Conservation (phyloP, 768 basidiomycete species). For the Mycena maculata region DNA sequence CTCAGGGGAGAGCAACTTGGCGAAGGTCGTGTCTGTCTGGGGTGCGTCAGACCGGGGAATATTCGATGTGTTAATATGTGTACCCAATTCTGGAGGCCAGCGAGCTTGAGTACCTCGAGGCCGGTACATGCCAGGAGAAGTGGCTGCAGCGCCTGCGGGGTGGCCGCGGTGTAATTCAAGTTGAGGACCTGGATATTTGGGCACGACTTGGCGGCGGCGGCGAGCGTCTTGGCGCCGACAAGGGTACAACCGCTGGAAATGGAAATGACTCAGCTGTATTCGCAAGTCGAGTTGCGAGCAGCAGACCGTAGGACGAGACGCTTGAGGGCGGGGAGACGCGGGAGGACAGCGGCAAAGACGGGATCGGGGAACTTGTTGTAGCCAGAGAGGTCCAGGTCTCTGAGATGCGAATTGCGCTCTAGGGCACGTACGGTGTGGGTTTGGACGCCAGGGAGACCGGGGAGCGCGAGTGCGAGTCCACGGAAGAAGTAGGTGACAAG, state of each 20-base stretch:
- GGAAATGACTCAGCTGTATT: conserved; percentile 22
- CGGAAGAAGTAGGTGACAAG: conserved; percentile 73
- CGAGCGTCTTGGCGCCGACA: conserved; percentile 61
- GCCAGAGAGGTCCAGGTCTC: conserved; percentile 61
- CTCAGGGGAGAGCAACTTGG: conserved; percentile 54
- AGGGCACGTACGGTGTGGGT: conserved; percentile 62
- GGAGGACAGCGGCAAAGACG: conserved; percentile 62
- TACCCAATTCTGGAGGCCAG: conserved; percentile 73
- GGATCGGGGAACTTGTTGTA: conserved; percentile 65
- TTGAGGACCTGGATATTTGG: conserved; percentile 60
- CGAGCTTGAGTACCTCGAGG: conserved; percentile 69
- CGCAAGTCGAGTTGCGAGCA: neutral
- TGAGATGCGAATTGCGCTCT: conserved; percentile 51
- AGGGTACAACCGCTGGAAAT: conserved; percentile 72
- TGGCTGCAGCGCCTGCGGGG: conserved; percentile 59
- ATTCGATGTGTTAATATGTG: neutral
- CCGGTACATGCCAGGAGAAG: conserved; percentile 52
- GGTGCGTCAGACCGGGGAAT: neutral
- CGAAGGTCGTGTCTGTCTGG: conserved; percentile 69
- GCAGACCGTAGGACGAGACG: conserved; percentile 67
- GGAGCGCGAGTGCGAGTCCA: conserved; percentile 61
- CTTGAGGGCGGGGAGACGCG: conserved; percentile 56
- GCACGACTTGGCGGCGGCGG: conserved; percentile 55
- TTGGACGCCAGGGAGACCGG: conserved; percentile 64
- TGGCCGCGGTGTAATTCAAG: conserved; percentile 68